Percentiles rank a stretch among this genome's conserved stretches.
These are phyloP conservation scores for Zopfochytrium polystomum DNA, from an alignment of 371 early-diverging fungal genomes.

Conservation along the genomic window DNA sequence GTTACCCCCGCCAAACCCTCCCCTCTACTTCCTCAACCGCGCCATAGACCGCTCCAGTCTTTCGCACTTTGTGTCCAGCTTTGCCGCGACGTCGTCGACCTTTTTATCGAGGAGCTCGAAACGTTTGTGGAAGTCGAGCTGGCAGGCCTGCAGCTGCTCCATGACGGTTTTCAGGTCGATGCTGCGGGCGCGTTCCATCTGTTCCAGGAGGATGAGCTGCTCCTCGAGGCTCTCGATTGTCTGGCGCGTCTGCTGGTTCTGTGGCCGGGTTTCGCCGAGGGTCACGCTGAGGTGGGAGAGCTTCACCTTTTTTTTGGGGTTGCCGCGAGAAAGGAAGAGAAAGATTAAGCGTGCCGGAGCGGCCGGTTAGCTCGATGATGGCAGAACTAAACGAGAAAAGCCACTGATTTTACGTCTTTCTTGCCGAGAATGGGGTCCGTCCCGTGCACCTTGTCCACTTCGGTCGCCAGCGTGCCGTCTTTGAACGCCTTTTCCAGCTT, in stretches of 20 bases:
- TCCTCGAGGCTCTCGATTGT: constrained; percentile 43
- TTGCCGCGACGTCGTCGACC: constrained; percentile 36
- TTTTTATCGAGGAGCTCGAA: constrained; percentile 44
- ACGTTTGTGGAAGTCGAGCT: constrained; percentile 42
- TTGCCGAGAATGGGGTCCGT: constrained; percentile 45
- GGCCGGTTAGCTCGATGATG: too few species aligned
- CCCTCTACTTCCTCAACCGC: constrained; percentile 32
- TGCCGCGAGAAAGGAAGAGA: neutral
- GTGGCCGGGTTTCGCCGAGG: constrained; percentile 41
- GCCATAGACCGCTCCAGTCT: constrained; percentile 39
- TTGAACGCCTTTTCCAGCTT: constrained; percentile 46
- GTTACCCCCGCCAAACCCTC: neutral
- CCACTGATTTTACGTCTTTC: constrained; percentile 46
- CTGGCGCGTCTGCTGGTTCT: constrained; percentile 28
- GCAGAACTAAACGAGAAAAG: too few species aligned
- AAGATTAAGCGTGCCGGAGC: too few species aligned
- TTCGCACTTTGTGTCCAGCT: constrained; percentile 38
- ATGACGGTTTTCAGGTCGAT: constrained; percentile 48
- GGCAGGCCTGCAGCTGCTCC: constrained; percentile 41
- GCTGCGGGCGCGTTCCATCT: constrained; percentile 40
- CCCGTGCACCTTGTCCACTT: constrained; percentile 51
- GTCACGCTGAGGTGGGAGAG: constrained; percentile 38
- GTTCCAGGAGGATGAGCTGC: constrained; percentile 43
- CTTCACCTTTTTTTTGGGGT: constrained; percentile 44
- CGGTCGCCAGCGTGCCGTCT: constrained; percentile 38